Evolutionary conservation across 305 asterid genomes (phyloP).

Genomic region (Fraxinus ornus): DNA sequence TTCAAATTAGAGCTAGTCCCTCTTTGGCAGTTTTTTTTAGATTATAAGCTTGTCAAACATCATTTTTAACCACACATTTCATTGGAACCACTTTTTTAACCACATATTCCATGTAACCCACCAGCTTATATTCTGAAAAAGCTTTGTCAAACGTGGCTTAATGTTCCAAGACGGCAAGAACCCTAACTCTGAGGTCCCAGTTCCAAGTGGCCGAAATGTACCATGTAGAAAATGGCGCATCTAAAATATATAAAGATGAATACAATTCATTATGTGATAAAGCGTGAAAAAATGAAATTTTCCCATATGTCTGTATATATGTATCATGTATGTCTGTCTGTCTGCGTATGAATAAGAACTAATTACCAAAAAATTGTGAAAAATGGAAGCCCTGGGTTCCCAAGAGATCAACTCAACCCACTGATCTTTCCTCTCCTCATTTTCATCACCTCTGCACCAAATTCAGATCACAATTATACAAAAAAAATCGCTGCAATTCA

Average conservation of each 20-base stretch:
- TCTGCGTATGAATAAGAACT: background rate
- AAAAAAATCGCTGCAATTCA: slow-evolving; percentile 5
- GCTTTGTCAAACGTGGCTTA: background rate
- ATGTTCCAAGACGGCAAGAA: background rate
- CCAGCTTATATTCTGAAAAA: too few species aligned
- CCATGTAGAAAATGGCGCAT: background rate
- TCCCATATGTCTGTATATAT: background rate
- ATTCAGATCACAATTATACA: background rate
- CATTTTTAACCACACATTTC: too few species aligned
- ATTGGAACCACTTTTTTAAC: too few species aligned
- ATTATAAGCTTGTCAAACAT: too few species aligned
- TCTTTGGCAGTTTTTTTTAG: too few species aligned
- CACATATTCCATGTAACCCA: too few species aligned
- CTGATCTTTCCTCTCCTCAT: slow-evolving; percentile 60
- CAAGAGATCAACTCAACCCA: slow-evolving; percentile 87
- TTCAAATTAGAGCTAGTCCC: background rate
- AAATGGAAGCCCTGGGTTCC: slow-evolving; percentile 87
- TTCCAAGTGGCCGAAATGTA: background rate
- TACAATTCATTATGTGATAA: background rate
- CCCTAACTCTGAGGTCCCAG: slow-evolving; percentile 4
- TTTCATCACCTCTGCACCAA: slow-evolving; percentile 45
- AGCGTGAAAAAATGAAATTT: background rate
- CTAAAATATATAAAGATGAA: slow-evolving; percentile 22
- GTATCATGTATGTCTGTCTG: background rate
- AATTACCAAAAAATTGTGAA: slow-evolving; percentile 71